Evolutionary conservation across 164 flowering plant species (phyloP), one percentile per base, ranked within the genome.

Genomic region (Houttuynia cordata): DNA sequence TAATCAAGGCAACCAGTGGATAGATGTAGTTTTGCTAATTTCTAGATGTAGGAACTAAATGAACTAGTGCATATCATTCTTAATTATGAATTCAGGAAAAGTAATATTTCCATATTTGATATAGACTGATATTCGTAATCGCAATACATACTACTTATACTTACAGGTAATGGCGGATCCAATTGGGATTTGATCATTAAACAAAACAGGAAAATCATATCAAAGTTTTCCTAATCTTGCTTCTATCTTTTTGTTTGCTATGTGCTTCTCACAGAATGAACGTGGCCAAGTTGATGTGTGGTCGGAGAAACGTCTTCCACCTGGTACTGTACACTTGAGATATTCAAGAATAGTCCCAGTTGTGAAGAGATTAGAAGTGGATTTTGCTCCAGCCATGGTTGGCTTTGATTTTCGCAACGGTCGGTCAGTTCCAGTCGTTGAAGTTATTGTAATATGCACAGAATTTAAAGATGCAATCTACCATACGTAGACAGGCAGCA

Each of bases 311-410:
- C 86, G 99, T 72, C 92, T 93, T 47, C 99, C 99, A 22, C 94
- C 78, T 24, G 99, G 99, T 21, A 93, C 99, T 14, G 83, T 84
- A 62, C 99, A 93, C 76, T 73, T 93, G 76, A 79, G 86, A 64
- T 65, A 84, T 49, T 94, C 99, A 42, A 77, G 92, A 74, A 63
- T 81, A 51, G 81, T 73, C 59, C 58, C 75, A 57, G 78, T 93
- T 60, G 97, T 83, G 30, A 86, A 86, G 78, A 84, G 84, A 73
- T 82, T 93, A 53, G 89, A 67, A 67, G 75, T 93, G 62, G 84
- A 93, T 76, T 93, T 73, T 78, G 97, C 99, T 53, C 92, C 92
- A 59, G 99, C 99, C 24, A 87, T 93, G 97, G 97, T 93, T 76
- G 99, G 99, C 42, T 93, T 93, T 74, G 99, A 93, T 56, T 90